Conservation (phyloP, 1,284 basidiomycete genomes). For the Exsudoporus floridanus region DNA sequence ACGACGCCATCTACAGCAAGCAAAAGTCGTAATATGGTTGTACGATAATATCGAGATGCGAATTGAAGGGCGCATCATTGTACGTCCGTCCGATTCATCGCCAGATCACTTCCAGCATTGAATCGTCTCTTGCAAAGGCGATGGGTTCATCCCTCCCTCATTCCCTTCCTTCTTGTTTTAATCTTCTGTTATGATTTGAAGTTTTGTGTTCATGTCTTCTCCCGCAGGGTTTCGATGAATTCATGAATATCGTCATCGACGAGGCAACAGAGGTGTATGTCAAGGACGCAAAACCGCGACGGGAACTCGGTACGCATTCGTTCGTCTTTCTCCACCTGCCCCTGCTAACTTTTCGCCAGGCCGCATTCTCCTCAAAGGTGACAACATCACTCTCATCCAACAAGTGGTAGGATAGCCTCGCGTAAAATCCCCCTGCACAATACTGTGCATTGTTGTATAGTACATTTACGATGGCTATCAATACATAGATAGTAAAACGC, state of each 20-base stretch:
- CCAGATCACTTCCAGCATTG: conserved; percentile 26
- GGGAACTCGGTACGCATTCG: conserved; percentile 63
- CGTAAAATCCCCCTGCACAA: conserved; percentile 17
- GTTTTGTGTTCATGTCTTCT: conserved; percentile 10
- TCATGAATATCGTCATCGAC: conserved; percentile 99
- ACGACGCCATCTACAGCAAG: conserved; percentile 52
- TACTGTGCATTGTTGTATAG: conserved; percentile 20
- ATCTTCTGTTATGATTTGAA: conserved; percentile 1
- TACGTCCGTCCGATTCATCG: conserved; percentile 48
- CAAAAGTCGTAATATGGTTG: conserved; percentile 91
- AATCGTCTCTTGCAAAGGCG: conserved; percentile 31
- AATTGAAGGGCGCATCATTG: conserved; percentile 95
- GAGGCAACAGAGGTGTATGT: conserved; percentile 93
- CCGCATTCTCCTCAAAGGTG: conserved; percentile 91
- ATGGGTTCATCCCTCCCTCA: conserved; percentile 13
- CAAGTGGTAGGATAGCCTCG: conserved; percentile 45
- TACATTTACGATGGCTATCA: conserved; percentile 12
- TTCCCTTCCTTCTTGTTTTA: not conserved
- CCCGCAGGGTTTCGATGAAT: conserved; percentile 95
- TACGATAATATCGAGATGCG: conserved; percentile 98
- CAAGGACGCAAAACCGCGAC: conserved; percentile 80
- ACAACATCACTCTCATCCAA: conserved; percentile 95
- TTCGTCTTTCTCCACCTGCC: not conserved
- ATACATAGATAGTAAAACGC: conserved; percentile 3
- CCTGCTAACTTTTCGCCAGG: conserved; percentile 47